phyloP scores from a whole-genome alignment of 768 basidiomycete genomes.

The Neoboletus magnificus region DNA sequence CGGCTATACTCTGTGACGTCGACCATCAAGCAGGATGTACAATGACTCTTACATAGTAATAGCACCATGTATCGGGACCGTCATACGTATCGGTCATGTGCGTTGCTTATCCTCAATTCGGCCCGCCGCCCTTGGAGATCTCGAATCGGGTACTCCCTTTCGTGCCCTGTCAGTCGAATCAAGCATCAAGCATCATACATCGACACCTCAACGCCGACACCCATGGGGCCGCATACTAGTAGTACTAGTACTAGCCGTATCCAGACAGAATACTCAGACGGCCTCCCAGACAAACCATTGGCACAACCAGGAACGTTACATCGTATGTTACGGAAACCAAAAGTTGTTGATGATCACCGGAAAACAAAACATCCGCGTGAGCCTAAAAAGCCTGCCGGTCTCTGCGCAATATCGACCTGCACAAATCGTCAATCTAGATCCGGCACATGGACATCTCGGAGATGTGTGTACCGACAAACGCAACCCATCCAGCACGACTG shows the following conservation, averaged over 20 bases:
- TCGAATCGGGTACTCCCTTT: background rate
- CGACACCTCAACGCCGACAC: background rate
- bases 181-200: background rate
- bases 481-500: background rate
- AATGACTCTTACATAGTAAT: background rate
- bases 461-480: background rate
- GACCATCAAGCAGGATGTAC: too few relatives aligned
- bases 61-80: background rate
- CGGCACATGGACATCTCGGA: background rate
- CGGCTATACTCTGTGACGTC: background rate
- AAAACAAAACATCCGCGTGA: background rate
- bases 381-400: background rate
- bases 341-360: background rate
- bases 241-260: too few relatives aligned
- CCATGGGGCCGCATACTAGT: background rate
- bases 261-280: background rate
- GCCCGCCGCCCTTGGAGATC: background rate
- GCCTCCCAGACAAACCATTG: background rate
- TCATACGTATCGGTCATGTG: background rate
- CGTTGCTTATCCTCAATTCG: background rate
- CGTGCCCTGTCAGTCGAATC: background rate
- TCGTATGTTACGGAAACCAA: too few relatives aligned
- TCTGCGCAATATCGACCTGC: background rate
- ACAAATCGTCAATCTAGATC: background rate
- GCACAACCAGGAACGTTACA: background rate